phyloP scores from a whole-genome alignment of 2,329 filamentous ascomycete genomes.

The Aspergillus hortae region DNA sequence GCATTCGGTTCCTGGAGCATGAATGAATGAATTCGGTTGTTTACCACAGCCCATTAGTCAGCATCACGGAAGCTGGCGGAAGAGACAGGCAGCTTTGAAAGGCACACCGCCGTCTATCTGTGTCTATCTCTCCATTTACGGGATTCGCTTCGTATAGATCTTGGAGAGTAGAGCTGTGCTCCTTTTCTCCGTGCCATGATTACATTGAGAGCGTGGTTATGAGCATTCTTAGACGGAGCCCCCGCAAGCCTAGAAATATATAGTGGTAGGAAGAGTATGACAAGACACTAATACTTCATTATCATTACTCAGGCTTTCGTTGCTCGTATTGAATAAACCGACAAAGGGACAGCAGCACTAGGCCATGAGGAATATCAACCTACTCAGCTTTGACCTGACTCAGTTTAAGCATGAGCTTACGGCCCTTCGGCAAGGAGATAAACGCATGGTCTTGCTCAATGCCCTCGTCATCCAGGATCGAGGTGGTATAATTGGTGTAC shows the following conservation, averaged over 20 bases:
- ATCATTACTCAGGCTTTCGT: too few relatives aligned
- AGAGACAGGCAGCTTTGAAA: neutral
- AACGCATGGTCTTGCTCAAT: slow-evolving; percentile 60
- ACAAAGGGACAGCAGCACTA: neutral
- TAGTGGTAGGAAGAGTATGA: too few relatives aligned
- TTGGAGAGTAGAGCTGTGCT: too few relatives aligned
- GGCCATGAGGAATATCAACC: neutral
- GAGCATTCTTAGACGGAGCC: too few relatives aligned
- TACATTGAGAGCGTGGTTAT: too few relatives aligned
- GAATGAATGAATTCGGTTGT: neutral
- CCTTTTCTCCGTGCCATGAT: too few relatives aligned
- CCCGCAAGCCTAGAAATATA: too few relatives aligned
- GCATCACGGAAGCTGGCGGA: neutral
- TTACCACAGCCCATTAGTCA: neutral
- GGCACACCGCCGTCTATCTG: too few relatives aligned
- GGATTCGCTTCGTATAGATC: too few relatives aligned
- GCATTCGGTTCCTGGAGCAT: neutral
- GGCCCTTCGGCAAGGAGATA: slow-evolving; percentile 24
- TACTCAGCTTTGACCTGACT: neutral
- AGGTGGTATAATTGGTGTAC: slow-evolving; percentile 60
- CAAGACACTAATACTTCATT: too few relatives aligned
- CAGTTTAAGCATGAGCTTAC: slow-evolving; percentile 27
- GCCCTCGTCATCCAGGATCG: slow-evolving; percentile 55
- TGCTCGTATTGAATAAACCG: too few relatives aligned
- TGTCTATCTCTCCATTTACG: too few relatives aligned